Percentiles rank a stretch among this genome's conserved stretches.
Evolutionary conservation across 2,329 filamentous ascomycete species (phyloP).

Genomic region (Fusarium sp.): DNA sequence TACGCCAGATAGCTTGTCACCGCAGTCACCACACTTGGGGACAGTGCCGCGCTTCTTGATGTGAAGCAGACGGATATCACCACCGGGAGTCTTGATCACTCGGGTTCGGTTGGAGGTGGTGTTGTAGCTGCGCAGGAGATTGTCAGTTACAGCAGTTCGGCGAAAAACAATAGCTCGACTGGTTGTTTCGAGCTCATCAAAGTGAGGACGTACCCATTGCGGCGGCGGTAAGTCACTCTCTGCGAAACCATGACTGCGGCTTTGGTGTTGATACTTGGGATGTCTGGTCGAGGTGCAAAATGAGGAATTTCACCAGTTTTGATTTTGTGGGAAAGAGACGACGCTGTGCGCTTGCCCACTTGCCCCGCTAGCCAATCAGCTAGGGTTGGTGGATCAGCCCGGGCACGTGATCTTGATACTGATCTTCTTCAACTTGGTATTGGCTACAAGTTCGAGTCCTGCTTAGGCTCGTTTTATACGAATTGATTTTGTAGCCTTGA

Average conservation of each 20-base stretch:
- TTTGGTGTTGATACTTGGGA: constrained; percentile 44
- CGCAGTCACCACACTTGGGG: constrained; percentile 99
- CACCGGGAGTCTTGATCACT: constrained; percentile 95
- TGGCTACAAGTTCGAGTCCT: neutral
- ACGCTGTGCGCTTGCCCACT: constrained; percentile 49
- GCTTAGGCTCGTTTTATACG: neutral
- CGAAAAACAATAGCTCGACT: constrained; percentile 29
- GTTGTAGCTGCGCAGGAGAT: constrained; percentile 81
- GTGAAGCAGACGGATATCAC: constrained; percentile 95
- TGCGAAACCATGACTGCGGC: constrained; percentile 70
- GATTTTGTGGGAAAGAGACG: constrained; percentile 20
- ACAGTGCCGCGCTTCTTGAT: constrained; percentile 99
- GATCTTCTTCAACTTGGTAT: neutral
- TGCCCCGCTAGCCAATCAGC: neutral
- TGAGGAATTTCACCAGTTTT: constrained; percentile 54
- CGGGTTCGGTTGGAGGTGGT: constrained; percentile 97
- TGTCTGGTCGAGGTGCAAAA: constrained; percentile 6
- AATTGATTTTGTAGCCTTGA: neutral
- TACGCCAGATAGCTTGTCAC: constrained; percentile 97
- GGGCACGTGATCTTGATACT: neutral
- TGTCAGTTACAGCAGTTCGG: constrained; percentile 44
- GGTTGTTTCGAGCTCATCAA: constrained; percentile 37
- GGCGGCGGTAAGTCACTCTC: constrained; percentile 78
- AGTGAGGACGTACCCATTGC: constrained; percentile 77
- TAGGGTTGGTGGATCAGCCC: neutral